These are phyloP conservation scores for Grosmannia clavigera DNA, from an alignment of 2,329 filamentous ascomycete genomes.

Conservation along the genomic window DNA sequence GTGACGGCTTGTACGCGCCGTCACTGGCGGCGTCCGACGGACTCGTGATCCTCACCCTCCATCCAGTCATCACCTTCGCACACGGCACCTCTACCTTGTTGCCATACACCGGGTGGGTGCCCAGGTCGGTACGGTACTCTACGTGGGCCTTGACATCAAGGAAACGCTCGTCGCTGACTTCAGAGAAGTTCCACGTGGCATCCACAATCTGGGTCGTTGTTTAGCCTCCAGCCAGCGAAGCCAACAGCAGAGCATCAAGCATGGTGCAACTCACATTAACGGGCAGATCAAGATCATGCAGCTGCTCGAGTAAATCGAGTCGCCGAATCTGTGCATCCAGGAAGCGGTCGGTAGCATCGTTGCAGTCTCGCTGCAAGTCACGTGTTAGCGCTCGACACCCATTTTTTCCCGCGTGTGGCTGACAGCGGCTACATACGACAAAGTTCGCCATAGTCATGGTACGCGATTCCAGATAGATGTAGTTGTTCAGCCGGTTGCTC, in stretches of 20 bases:
- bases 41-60: neutral
- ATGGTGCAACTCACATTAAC: constrained; percentile 31
- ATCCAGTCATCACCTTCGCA: constrained; percentile 13
- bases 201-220: constrained; percentile 9
- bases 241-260: neutral
- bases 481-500: constrained; percentile 8
- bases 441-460: constrained; percentile 8
- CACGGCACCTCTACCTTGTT: constrained; percentile 20
- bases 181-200: constrained; percentile 10
- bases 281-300: constrained; percentile 31
- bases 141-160: constrained; percentile 12
- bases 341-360: constrained; percentile 28
- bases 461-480: constrained; percentile 1
- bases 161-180: constrained; percentile 11
- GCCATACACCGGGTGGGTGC: constrained; percentile 16
- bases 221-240: neutral
- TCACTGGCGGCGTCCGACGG: neutral
- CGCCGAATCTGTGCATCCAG: constrained; percentile 33
- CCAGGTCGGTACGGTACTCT: constrained; percentile 10
- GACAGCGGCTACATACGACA: constrained; percentile 7
- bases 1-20: constrained; percentile 9
- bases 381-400: constrained; percentile 1
- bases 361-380: constrained; percentile 11
- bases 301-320: constrained; percentile 30
- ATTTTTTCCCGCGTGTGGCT: neutral